Base-by-base conservation (phyloP, 1,284 basidiomycete species). In the Trichosporon sp. region DNA sequence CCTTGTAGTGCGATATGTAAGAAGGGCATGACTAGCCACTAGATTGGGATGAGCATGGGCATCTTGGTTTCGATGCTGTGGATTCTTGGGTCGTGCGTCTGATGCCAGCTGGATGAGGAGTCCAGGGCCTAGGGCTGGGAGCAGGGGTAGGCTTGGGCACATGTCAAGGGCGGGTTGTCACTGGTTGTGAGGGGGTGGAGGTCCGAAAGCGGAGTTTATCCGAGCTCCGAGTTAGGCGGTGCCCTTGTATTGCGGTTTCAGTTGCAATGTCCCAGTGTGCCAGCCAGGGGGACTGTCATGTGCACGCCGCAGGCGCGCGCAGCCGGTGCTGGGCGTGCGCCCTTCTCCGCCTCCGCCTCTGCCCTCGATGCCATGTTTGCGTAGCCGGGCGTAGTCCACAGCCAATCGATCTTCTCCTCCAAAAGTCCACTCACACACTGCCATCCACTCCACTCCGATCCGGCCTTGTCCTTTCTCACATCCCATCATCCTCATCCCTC, bases 201-300 rank as follows among this genome's bases (percentile, higher is more conserved):
- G 14, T 7, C 32, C 59, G 59, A 35, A 14, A 35, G 31, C 59
- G 31, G 59, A 63, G 59, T 63, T 63, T 63, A 63, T 63, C 59
- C 59, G 59, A 63, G 59, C 59, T 63, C 59, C 59, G 59, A 37
- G 59, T 63, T 63, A 37, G 37, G 59, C 32, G 4, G 32, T 37
- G 31, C 19, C 31, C 32, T 19, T 5, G 56, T 21, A 11, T 10
- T 37, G 35, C 38, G 56, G 59, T 63, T 35, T 63, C 31, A 63
- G 31, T 3, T 26, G 10, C 32, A n/a, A 37, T 37, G 35, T 37
- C 7, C 32, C 26, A 26, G 26, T 26, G 26, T 26, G 26, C 26
- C 26, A 26, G 26, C 26, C 26, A 26, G 26, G 26, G 26, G 26
- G 26, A 26, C 12, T 16, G 31, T 63, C 59, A 35, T 63, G 51